phyloP scores from a whole-genome alignment of 768 basidiomycete species.

The Pleurotus citrinopileatus region DNA sequence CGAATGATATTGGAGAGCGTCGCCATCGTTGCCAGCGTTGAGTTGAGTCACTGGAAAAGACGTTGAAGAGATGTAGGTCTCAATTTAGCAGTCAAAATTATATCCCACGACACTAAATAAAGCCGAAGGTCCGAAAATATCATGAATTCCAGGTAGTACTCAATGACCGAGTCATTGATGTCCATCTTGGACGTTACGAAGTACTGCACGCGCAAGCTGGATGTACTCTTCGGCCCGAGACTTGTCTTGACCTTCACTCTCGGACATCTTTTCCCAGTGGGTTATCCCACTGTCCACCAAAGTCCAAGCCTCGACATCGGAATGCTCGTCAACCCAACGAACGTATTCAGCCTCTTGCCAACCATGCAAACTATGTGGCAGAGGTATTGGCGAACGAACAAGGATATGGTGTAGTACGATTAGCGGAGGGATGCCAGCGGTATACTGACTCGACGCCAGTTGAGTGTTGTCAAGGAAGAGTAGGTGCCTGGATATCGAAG shows the following conservation, averaged over 20 bases:
- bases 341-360: slow-evolving; percentile 98
- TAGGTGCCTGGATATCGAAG: slow-evolving; percentile 56
- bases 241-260: slow-evolving; percentile 48
- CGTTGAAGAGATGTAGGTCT: not conserved
- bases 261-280: slow-evolving; percentile 75
- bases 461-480: slow-evolving; percentile 83
- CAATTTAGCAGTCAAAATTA: not conserved
- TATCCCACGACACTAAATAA: not conserved
- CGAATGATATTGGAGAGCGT: not conserved
- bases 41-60: not conserved
- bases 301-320: slow-evolving; percentile 73
- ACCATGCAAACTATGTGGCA: slow-evolving; percentile 87
- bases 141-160: slow-evolving; percentile 7
- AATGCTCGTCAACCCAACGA: slow-evolving; percentile 92
- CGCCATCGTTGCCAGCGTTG: slow-evolving; percentile 2
- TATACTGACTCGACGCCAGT: slow-evolving; percentile 63
- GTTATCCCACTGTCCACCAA: slow-evolving; percentile 77
- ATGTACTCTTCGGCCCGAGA: slow-evolving; percentile 58
- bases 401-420: slow-evolving; percentile 91
- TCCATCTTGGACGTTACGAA: slow-evolving; percentile 38
- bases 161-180: not conserved
- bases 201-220: slow-evolving; percentile 62
- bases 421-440: slow-evolving; percentile 77
- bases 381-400: slow-evolving; percentile 79
- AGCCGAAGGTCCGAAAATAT: slow-evolving; percentile 1